Evolutionary conservation across 2,329 filamentous ascomycete species (phyloP).

Genomic region (Penicillium rolfsii): DNA sequence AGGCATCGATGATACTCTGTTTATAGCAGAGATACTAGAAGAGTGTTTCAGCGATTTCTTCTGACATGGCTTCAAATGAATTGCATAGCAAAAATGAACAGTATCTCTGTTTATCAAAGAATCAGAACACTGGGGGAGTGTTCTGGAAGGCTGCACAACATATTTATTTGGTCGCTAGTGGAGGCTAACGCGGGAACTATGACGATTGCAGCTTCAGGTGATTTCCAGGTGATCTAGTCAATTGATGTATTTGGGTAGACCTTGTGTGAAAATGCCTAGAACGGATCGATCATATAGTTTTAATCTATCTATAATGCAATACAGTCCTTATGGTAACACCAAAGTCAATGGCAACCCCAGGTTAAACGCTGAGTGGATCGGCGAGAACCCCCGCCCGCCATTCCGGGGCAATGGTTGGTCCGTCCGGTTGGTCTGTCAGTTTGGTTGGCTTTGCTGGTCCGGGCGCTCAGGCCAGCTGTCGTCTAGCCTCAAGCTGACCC

Average conservation of each 20-base stretch:
- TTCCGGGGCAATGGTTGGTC: conserved; percentile 9
- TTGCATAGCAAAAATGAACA: neutral
- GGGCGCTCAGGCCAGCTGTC: conserved; percentile 40
- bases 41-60: neutral
- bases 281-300: neutral
- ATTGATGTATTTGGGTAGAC: neutral
- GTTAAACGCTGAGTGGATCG: conserved; percentile 10
- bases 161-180: neutral
- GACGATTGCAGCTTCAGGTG: neutral
- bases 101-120: neutral
- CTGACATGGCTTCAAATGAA: neutral
- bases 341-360: neutral
- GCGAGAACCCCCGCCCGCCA: conserved; percentile 12
- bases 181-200: neutral
- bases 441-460: conserved; percentile 29
- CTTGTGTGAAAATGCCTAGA: neutral
- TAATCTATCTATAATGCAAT: neutral
- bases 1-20: neutral
- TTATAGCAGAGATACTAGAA: neutral
- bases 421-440: conserved; percentile 6
- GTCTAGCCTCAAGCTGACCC: conserved; percentile 25
- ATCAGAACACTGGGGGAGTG: neutral
- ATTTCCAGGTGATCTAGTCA: neutral
- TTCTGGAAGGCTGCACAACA: conserved; percentile 12
- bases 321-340: neutral